Conservation (phyloP, 2,329 filamentous ascomycete species). For the Stagonosporopsis rhizophila region DNA sequence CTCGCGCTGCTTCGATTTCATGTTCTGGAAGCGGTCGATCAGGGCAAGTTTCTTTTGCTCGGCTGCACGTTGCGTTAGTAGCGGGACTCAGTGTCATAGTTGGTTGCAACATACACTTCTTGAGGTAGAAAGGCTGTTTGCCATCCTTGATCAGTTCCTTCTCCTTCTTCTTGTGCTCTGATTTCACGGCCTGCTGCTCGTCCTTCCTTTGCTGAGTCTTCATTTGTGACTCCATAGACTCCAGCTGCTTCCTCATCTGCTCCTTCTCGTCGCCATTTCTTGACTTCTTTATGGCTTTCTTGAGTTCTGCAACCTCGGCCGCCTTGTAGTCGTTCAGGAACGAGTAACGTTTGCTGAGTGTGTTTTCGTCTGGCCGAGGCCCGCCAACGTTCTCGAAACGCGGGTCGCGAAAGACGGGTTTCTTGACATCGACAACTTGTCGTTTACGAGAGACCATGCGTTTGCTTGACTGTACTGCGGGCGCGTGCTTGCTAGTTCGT, state of each 20-base stretch:
- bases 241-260: constrained; percentile 73
- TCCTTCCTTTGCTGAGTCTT: constrained; percentile 75
- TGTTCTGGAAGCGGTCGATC: constrained; percentile 77
- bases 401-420: constrained; percentile 74
- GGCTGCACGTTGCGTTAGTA: constrained; percentile 51
- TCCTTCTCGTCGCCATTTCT: constrained; percentile 73
- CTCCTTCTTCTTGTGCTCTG: constrained; percentile 81
- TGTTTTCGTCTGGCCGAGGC: constrained; percentile 61
- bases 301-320: constrained; percentile 80
- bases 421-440: constrained; percentile 70
- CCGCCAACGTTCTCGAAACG: constrained; percentile 78
- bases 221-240: constrained; percentile 79
- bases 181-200: constrained; percentile 71
- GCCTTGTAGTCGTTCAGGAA: constrained; percentile 89
- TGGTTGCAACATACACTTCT: constrained; percentile 63
- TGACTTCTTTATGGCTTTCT: constrained; percentile 68
- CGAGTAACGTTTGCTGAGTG: constrained; percentile 75
- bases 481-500: constrained; percentile 85
- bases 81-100: background rate
- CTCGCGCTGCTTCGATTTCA: constrained; percentile 86
- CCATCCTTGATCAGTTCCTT: constrained; percentile 85
- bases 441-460: constrained; percentile 82
- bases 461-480: constrained; percentile 81
- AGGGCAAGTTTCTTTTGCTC: constrained; percentile 89
- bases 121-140: constrained; percentile 92